Base-by-base conservation (phyloP, 441 rosid genomes). In the Populus hybrid region DNA sequence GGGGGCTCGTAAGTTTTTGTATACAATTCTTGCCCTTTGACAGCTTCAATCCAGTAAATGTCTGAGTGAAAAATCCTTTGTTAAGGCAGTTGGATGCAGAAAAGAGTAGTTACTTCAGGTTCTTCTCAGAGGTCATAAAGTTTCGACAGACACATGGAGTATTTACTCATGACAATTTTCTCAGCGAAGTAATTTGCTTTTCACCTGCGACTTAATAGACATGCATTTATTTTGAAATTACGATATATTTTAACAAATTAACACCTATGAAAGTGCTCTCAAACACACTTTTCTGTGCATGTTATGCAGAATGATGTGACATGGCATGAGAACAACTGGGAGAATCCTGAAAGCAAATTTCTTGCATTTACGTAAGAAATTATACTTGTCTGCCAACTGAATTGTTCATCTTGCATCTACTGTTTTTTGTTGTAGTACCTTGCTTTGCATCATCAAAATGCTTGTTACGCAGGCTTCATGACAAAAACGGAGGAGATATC, bases 251-350 rank as follows among this genome's bases (percentile, higher is more conserved):
- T 38, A 29, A 9, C 10, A 40, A 24, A 21, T 35, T 73, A 61
- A 36, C 38, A 3, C 14, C 64, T 77, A 64, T 33, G 21, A 71
- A 70, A 53, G n/a, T 77, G 35, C 75, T 83, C 61, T 67, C 78
- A 73, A 73, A 40, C 75, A 59, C 28, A 56, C 71, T 78, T 16
- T 6, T 53, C 61, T 53, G 61, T 53, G 2, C 61, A 53, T 53
- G 61, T 18, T 68, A 10, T 81, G 77, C 87, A 95, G 98, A 83
- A 65, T 3, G 97, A 95, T 82, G 92, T 95, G 36, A 92, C 95
- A 3, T 95, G 99, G 99, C 99, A 94, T 78, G 98, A 95, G 87
- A 91, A 90, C 83, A 87, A 92, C 85, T 95, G 98, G 98, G 91
- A 84, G 72, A 92, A 94, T 74, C 78, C 80, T 18, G 95, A 92